Evolutionary conservation across 345 rosid species (phyloP), one percentile per base, ranked within the genome.

Genomic region (Acer yangbiense): DNA sequence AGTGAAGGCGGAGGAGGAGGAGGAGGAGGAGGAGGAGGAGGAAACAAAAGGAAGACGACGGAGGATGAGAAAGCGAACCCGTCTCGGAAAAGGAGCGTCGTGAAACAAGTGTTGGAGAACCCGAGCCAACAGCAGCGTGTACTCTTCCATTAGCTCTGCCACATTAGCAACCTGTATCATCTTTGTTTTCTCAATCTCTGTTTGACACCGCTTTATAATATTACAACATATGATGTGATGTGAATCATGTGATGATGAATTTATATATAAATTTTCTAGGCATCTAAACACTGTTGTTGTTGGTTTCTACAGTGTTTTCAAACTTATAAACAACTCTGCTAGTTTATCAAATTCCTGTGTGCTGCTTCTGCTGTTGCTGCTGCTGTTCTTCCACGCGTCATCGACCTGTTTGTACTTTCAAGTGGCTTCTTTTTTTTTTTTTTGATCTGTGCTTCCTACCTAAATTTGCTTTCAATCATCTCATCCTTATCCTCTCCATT

Each of bases 81-180:
- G 83, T 66, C 97, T 43, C 1, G 99, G 98, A 57, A 94, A 87
- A 43, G 98, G 99, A 9, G 91, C 95, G 9, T 78, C 92, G 48
- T 82, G 77, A 48, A 94, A 75, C 76, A 96, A n/a, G 72, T 91
- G 97, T 86, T 88, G 89, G 62, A 96, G 75, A 35, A 90, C 84
- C 78, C 95, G 82, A 12, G 90, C 88, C 80, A 96, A 84, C 65
- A 94, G 77, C 88, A 74, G 91, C 86, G 90, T 92, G 94, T 95
- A 95, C 80, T 94, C 94, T 86, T 87, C 89, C 91, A 94, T 79
- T 81, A 92, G 80, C 88, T 90, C 96, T 65, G 98, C 90, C 68
- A 92, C 27, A 27, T 82, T 58, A 1, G 97, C 86, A 82, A 91
- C 93, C 41, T 86, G 79, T 73, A 96, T 84, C 98, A 94, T 96